phyloP scores from a whole-genome alignment of 2,329 filamentous ascomycete species.

The Penicillium occitanis region DNA sequence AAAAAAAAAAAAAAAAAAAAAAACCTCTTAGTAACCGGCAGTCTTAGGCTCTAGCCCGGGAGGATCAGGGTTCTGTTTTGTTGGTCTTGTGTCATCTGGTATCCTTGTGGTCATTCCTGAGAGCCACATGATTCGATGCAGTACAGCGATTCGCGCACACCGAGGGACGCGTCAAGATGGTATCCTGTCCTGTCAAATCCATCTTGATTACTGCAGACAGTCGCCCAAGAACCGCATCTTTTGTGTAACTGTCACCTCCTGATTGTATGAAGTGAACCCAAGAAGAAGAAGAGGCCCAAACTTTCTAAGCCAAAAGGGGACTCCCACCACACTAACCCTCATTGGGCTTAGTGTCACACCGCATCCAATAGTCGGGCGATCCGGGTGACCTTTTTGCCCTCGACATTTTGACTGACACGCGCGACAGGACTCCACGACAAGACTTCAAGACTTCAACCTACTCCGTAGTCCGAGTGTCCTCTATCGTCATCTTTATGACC shows the following conservation, averaged over 20 bases:
- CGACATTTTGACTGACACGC: neutral
- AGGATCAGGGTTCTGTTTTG: neutral
- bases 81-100: slow-evolving; percentile 4
- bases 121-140: slow-evolving; percentile 9
- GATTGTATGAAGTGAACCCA: neutral
- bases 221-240: neutral
- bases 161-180: neutral
- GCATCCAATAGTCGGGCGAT: slow-evolving; percentile 5
- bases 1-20: slow-evolving; percentile 2
- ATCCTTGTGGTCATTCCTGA: slow-evolving; percentile 3
- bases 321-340: neutral
- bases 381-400: neutral
- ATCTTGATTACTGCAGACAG: neutral
- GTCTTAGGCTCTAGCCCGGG: neutral
- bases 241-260: neutral
- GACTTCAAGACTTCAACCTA: neutral
- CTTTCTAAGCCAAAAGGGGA: neutral
- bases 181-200: neutral
- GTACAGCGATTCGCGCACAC: neutral
- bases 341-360: neutral
- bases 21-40: neutral
- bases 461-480: neutral
- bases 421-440: neutral
- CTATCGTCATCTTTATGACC: neutral
- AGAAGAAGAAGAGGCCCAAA: neutral